Percentiles rank a stretch among this genome's conserved stretches.
phyloP scores from a whole-genome alignment of 352 stramenopile genomes.

The Globisporangium orthogonon region DNA sequence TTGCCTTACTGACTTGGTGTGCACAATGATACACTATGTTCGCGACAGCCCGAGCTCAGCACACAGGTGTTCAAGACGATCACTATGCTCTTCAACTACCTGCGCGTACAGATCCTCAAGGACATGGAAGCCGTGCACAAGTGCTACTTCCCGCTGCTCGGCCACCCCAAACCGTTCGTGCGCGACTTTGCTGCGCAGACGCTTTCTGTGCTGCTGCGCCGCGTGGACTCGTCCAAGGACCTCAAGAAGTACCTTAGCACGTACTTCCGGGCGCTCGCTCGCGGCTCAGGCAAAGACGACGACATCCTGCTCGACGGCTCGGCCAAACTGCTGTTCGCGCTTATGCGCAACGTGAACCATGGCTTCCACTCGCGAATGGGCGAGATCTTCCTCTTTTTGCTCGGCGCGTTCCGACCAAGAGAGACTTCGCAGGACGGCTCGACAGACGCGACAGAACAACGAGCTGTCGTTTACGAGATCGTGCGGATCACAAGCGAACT shows the following conservation, averaged over 20 bases:
- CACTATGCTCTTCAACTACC: slow-evolving; percentile 85
- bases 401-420: slow-evolving; percentile 66
- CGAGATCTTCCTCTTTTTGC: slow-evolving; percentile 66
- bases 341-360: slow-evolving; percentile 81
- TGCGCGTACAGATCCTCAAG: slow-evolving; percentile 74
- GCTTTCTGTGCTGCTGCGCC: slow-evolving; percentile 73
- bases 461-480: slow-evolving; percentile 54
- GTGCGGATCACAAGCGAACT: slow-evolving; percentile 55
- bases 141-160: slow-evolving; percentile 87
- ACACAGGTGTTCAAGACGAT: slow-evolving; percentile 90
- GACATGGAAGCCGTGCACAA: slow-evolving; percentile 89
- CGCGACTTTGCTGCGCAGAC: slow-evolving; percentile 88
- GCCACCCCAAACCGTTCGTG: slow-evolving; percentile 79
- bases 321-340: slow-evolving; percentile 80
- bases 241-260: slow-evolving; percentile 72
- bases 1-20: background rate
- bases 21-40: background rate
- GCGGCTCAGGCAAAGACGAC: slow-evolving; percentile 50
- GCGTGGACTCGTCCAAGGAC: slow-evolving; percentile 68
- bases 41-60: slow-evolving; percentile 69
- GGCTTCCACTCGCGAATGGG: slow-evolving; percentile 84
- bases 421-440: background rate
- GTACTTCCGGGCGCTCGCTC: slow-evolving; percentile 73
- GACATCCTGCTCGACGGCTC: slow-evolving; percentile 74
- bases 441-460: slow-evolving; percentile 11